Evolutionary conservation across 2,329 filamentous ascomycete species (phyloP), one percentile per base, ranked within the genome.

Genomic region (Pseudofabraea citricarpa): DNA sequence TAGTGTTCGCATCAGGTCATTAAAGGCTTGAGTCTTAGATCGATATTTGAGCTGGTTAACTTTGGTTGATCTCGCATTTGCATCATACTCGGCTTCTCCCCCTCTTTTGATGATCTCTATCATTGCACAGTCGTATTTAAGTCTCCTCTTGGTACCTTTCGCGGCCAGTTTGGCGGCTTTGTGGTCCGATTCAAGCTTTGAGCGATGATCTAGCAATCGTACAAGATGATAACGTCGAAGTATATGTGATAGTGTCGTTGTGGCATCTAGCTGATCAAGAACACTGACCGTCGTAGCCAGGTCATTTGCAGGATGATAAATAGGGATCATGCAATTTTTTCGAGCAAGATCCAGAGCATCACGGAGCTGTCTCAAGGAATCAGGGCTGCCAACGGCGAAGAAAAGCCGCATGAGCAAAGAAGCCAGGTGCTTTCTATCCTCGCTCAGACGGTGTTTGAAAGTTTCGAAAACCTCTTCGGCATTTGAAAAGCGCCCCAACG

Each of bases 321-420:
- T 20, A 3, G 35, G 35, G 21, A 37, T 37, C 21, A 37, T 37
- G 18, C 21, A 37, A 23, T 37, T 37, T n/a, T 37, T 37, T 23
- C 35, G 35, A 37, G 35, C 35, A 37, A 37, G 18, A 22, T 37
- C 35, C 20, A 37, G 35, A 37, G 35, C 35, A 37, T 37, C 35
- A 10, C 35, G 35, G 5, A 37, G 35, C 23, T 37, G 35, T 22
- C 35, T 37, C 19, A 37, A 37, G 18, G 35, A 18, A 23, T 37
- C 35, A 37, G 35, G 35, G 10, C 35, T 37, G 9, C 35, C 35
- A 12, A 37, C 35, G 2, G 35, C 35, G 13, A 13, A 37, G 35
- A 37, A 37, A 21, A 37, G 35, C 9, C 35, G 18, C 19, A 21
- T 37, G 35, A 37, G 35, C 18, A 37, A n/a, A 21, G 35, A 37